phyloP scores from a whole-genome alignment of 2,329 filamentous ascomycete species.

The Trichoderma polysporum region DNA sequence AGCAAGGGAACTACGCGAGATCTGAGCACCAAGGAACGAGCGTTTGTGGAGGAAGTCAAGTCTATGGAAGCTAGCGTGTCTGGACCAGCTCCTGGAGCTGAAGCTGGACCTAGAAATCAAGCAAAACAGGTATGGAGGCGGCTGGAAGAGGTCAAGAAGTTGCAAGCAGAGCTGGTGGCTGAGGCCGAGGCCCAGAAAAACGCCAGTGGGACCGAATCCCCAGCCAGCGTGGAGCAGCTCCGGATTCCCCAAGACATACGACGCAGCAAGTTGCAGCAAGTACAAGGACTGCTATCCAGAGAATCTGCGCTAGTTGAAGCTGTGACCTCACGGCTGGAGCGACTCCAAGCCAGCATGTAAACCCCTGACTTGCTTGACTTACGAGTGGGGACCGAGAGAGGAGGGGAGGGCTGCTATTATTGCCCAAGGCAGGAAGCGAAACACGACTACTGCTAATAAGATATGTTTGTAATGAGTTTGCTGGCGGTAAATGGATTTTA shows the following conservation, averaged over 20 bases:
- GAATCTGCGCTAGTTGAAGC: conserved; percentile 69
- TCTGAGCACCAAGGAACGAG: conserved; percentile 46
- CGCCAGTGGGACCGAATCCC: conserved; percentile 27
- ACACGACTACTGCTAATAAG: not conserved
- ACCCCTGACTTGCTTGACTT: not conserved
- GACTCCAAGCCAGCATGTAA: conserved; percentile 44
- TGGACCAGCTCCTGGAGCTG: conserved; percentile 31
- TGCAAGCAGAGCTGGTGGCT: conserved; percentile 53
- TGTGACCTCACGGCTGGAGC: conserved; percentile 61
- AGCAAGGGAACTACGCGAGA: conserved; percentile 44
- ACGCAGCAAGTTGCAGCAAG: conserved; percentile 62
- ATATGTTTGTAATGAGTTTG: conserved; percentile 4
- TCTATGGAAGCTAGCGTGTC: conserved; percentile 55
- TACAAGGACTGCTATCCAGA: conserved; percentile 62
- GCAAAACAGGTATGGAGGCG: conserved; percentile 56
- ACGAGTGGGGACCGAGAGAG: not conserved
- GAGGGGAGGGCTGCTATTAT: not conserved
- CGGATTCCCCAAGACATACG: conserved; percentile 61
- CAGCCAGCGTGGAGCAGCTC: conserved; percentile 43
- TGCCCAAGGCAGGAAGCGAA: not conserved
- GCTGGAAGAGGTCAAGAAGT: conserved; percentile 54
- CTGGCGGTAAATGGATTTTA: conserved; percentile 12
- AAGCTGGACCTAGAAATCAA: conserved; percentile 37
- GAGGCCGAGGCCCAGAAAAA: conserved; percentile 49
- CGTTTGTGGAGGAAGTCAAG: conserved; percentile 48